phyloP scores from a whole-genome alignment of 768 basidiomycete species.

The Collybiopsis luxurians region DNA sequence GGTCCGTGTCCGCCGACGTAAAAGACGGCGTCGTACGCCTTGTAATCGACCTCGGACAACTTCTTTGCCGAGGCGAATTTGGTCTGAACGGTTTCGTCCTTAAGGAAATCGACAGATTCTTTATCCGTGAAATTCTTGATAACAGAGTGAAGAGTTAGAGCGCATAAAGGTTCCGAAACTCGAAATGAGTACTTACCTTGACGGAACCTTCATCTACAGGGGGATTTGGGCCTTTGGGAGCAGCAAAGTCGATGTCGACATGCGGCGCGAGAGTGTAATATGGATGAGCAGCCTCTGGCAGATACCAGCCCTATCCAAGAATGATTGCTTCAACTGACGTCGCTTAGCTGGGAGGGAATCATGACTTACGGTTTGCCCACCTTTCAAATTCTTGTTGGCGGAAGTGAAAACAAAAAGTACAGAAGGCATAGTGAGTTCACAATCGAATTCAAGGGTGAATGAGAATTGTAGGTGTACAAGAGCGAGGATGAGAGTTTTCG shows the following conservation, averaged over 20 bases:
- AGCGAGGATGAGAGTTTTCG: too few species aligned
- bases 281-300: conserved; percentile 76
- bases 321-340: not conserved
- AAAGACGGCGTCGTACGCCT: conserved; percentile 72
- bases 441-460: too few species aligned
- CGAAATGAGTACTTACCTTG: conserved; percentile 28
- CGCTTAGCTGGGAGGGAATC: too few species aligned
- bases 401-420: conserved; percentile 80
- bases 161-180: too few species aligned
- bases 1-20: conserved; percentile 83
- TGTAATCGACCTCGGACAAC: conserved; percentile 53
- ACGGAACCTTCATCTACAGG: conserved; percentile 62
- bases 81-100: conserved; percentile 47
- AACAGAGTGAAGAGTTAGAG: not conserved
- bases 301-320: conserved; percentile 63
- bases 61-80: conserved; percentile 58
- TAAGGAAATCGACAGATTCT: conserved; percentile 53
- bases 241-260: conserved; percentile 55
- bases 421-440: conserved; percentile 37
- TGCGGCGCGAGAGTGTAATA: conserved; percentile 56
- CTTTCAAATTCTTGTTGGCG: conserved; percentile 52
- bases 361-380: conserved; percentile 46
- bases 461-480: too few species aligned
- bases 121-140: conserved; percentile 51
- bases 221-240: conserved; percentile 64